Evolutionary conservation across 2,329 filamentous ascomycete genomes (phyloP).

Genomic region (Cryphonectria radicalis): DNA sequence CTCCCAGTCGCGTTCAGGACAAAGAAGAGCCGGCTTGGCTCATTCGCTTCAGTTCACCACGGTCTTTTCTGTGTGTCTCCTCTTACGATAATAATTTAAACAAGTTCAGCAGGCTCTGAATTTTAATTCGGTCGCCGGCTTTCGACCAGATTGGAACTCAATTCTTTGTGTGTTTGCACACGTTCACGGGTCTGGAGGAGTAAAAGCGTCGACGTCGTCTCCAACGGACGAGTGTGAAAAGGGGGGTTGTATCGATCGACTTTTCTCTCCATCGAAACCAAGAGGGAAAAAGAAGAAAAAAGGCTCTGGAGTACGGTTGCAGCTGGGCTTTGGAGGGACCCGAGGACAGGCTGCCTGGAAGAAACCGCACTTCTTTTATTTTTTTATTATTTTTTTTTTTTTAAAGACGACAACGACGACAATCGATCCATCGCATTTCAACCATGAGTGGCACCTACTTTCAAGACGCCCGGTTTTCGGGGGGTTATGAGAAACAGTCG

Average conservation of each 20-base stretch:
- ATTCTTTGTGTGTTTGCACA: too few relatives aligned
- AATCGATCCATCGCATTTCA: conserved; percentile 24
- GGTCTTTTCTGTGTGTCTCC: conserved; percentile 31
- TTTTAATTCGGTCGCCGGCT: conserved; percentile 35
- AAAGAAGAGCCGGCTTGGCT: conserved; percentile 10
- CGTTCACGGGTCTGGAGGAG: background rate
- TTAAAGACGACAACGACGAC: background rate
- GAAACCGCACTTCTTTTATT: conserved; percentile 11
- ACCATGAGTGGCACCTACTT: conserved; percentile 43
- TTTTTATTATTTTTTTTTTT: background rate
- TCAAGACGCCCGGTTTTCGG: conserved; percentile 26
- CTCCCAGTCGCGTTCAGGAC: conserved; percentile 19
- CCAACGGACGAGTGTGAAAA: background rate
- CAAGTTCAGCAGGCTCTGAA: conserved; percentile 62
- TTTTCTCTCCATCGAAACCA: background rate
- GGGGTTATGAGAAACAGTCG: conserved; percentile 52
- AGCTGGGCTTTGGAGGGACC: conserved; percentile 28
- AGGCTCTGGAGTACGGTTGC: conserved; percentile 17
- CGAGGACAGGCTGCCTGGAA: conserved; percentile 28
- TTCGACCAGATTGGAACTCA: conserved; percentile 18
- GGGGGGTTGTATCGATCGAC: conserved; percentile 7
- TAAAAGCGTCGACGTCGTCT: background rate
- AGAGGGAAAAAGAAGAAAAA: background rate
- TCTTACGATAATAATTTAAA: conserved; percentile 29
- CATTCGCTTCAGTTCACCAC: conserved; percentile 31